Conservation (phyloP, 768 basidiomycete species). For the Asterophora parasitica region DNA sequence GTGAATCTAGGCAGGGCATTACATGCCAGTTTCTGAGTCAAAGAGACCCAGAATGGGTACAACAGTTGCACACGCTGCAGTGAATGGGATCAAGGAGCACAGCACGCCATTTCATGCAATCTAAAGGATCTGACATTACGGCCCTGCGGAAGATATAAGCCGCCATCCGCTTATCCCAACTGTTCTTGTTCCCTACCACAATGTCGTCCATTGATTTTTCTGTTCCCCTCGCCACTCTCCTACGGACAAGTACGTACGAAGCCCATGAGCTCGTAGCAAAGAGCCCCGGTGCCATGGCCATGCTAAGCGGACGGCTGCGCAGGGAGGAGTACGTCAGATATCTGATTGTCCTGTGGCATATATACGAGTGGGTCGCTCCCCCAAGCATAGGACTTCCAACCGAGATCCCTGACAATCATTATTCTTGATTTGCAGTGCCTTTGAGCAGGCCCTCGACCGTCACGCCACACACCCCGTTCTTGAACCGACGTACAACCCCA, state of each 20-base stretch:
- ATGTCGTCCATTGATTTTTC: slow-evolving; percentile 36
- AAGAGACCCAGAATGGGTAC: neutral
- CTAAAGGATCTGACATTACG: neutral
- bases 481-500: slow-evolving; percentile 67
- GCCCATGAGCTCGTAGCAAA: slow-evolving; percentile 58
- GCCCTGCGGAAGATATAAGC: neutral
- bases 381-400: neutral
- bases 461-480: slow-evolving; percentile 61
- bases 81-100: neutral
- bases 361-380: slow-evolving; percentile 62
- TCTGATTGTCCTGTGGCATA: slow-evolving; percentile 74
- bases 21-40: slow-evolving; percentile 2
- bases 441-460: slow-evolving; percentile 53
- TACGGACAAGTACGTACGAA: slow-evolving; percentile 41
- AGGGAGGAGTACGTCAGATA: slow-evolving; percentile 65
- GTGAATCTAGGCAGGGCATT: neutral
- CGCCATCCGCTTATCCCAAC: neutral
- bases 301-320: slow-evolving; percentile 54
- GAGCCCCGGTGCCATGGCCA: slow-evolving; percentile 50
- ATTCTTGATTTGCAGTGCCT: slow-evolving; percentile 31
- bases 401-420: neutral
- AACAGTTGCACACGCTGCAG: neutral
- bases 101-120: slow-evolving; percentile 7
- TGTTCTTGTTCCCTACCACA: slow-evolving; percentile 19
- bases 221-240: slow-evolving; percentile 40